These are phyloP conservation scores for Solanum pimpinellifolium DNA, from an alignment of 257 asterid species.

Conservation along the genomic window DNA sequence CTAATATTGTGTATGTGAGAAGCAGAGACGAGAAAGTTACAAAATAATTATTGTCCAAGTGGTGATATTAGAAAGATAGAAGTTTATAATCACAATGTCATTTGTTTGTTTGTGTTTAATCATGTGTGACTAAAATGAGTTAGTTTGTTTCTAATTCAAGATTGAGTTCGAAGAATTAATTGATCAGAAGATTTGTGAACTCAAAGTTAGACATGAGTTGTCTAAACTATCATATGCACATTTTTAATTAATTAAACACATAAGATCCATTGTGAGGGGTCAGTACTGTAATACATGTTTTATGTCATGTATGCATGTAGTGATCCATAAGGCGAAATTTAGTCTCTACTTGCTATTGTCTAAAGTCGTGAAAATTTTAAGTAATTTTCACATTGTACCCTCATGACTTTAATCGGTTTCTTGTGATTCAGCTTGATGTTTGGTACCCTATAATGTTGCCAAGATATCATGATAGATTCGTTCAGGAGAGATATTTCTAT, in stretches of 20 bases:
- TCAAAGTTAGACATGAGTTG: background rate
- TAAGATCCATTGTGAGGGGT: background rate
- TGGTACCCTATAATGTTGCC: background rate
- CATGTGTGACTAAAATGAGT: background rate
- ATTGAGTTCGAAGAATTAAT: background rate
- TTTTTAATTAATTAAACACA: background rate
- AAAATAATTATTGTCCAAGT: background rate
- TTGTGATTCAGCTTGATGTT: background rate
- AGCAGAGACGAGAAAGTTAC: background rate
- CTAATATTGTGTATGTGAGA: background rate
- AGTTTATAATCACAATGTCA: background rate
- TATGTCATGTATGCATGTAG: background rate
- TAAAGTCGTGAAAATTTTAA: background rate
- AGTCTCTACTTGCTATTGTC: background rate
- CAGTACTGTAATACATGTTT: background rate
- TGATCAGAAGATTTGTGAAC: background rate
- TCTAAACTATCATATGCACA: background rate
- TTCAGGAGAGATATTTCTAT: background rate
- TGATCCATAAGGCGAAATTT: background rate
- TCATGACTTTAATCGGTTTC: background rate
- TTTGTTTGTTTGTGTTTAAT: background rate
- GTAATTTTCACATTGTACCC: background rate
- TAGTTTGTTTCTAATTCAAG: background rate
- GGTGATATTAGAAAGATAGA: background rate
- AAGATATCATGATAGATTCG: background rate